Evolutionary conservation across 202 grass and related monocot species (phyloP), one percentile per base, ranked within the genome.

Genomic region (Digitaria exilis): DNA sequence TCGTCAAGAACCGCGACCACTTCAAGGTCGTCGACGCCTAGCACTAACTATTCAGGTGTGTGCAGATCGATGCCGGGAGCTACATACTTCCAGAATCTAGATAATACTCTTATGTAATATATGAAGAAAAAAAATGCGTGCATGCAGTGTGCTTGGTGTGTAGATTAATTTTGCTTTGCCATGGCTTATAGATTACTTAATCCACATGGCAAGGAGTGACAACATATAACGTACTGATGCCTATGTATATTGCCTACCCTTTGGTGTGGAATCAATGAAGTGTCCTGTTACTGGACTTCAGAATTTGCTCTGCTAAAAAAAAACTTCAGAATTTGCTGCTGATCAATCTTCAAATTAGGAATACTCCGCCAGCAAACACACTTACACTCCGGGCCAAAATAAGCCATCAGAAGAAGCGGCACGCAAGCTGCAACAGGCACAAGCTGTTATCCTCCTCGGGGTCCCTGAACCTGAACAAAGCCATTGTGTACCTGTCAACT

Each of bases 11-110:
- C 85, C 85, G 93, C 29, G 84, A 90, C 46, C 86, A 82, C 43
- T 95, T 92, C 93, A 92, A 88, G 85, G 93, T 95, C 85, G 71
- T 94, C 71, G 92, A 94, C 78, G 69, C 69, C 77, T 89, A 87
- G 52, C 25, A 34, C n/a, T 5, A 2, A 4, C n/a, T n/a, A n/a
- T n/a, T n/a, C n/a, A n/a, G n/a, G n/a, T n/a, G n/a, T 57, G 22
- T 12, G 54, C 56, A 59, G 19, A 10, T 59, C 24, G 56, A 59
- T 59, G 22, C 56, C 24, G 25, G 56, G 12, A 62, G 5, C 11
- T 60, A 66, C 2, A 39, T 34, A 4, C 37, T 39, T 39, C n/a
- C n/a, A 39, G 6, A 39, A 39, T 39, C 37, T 39, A 39, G 37
- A 39, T 39, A n/a, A n/a, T n/a, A n/a, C n/a, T n/a, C n/a, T n/a